phyloP scores from a whole-genome alignment of 495 filamentous ascomycete genomes.

The Neurospora pannonica region DNA sequence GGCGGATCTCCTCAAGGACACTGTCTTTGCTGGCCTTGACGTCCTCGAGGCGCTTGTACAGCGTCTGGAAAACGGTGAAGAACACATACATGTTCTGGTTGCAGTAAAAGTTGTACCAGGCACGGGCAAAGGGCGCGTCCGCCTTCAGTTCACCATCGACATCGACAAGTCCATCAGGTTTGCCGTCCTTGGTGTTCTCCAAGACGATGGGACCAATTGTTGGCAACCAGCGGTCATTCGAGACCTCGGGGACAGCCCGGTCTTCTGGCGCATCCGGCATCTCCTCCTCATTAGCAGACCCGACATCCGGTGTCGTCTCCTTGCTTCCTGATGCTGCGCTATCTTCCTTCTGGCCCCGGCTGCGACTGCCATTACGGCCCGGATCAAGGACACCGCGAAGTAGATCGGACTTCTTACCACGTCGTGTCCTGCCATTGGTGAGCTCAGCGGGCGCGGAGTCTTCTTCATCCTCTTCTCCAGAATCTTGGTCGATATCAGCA shows the following conservation, averaged over 20 bases:
- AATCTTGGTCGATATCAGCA: slow-evolving; percentile 54
- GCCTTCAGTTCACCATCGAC: slow-evolving; percentile 57
- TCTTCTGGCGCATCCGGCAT: slow-evolving; percentile 45
- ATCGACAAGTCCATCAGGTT: slow-evolving; percentile 29
- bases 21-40: slow-evolving; percentile 69
- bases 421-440: slow-evolving; percentile 53
- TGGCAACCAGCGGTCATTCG: slow-evolving; percentile 47
- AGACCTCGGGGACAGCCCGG: slow-evolving; percentile 35
- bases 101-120: slow-evolving; percentile 75
- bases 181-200: slow-evolving; percentile 25
- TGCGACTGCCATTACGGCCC: slow-evolving; percentile 51
- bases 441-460: slow-evolving; percentile 46
- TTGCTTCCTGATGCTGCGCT: slow-evolving; percentile 66
- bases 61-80: slow-evolving; percentile 78
- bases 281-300: slow-evolving; percentile 59
- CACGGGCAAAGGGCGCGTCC: slow-evolving; percentile 71
- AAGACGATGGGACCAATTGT: slow-evolving; percentile 37
- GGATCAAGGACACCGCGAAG: slow-evolving; percentile 78
- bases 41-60: slow-evolving; percentile 73
- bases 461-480: slow-evolving; percentile 60
- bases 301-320: slow-evolving; percentile 75
- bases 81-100: slow-evolving; percentile 88
- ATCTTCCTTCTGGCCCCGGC: slow-evolving; percentile 60
- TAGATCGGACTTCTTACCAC: slow-evolving; percentile 68
- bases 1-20: slow-evolving; percentile 61